Percentiles rank a stretch among this genome's conserved stretches.
phyloP scores from a whole-genome alignment of 495 filamentous ascomycete species.

The Hypoxylon trugodes region DNA sequence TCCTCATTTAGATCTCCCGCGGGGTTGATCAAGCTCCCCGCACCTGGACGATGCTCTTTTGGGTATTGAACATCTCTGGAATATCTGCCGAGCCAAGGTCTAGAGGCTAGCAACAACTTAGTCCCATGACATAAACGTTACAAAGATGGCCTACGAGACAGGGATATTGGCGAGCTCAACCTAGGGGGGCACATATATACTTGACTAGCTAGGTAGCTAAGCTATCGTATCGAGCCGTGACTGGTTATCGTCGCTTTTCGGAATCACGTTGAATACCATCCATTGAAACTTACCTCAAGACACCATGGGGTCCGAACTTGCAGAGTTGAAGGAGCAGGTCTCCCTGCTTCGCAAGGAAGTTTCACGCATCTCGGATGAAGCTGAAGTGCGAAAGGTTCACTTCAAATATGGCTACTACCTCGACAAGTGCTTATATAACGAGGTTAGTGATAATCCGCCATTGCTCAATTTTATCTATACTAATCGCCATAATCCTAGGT shows the following conservation, averaged over 20 bases:
- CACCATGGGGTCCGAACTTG: conserved; percentile 34
- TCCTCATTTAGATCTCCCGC: conserved; percentile 2
- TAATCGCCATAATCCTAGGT: conserved; percentile 44
- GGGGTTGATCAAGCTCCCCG: conserved; percentile 23
- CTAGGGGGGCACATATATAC: conserved; percentile 11
- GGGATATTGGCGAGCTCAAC: conserved; percentile 7
- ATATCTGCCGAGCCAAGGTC: conserved; percentile 37
- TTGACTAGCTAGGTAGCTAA: conserved; percentile 1
- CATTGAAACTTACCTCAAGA: background rate
- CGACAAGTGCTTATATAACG: conserved; percentile 66
- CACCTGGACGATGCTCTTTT: conserved; percentile 26
- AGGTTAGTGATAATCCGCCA: conserved; percentile 43
- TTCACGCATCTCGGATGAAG: conserved; percentile 49
- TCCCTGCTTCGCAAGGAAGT: conserved; percentile 38
- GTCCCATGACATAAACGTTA: conserved; percentile 32
- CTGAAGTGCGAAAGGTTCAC: conserved; percentile 62
- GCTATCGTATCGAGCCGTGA: background rate
- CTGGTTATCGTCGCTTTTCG: background rate
- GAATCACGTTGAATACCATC: background rate
- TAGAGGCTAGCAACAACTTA: conserved; percentile 16
- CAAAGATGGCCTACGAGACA: conserved; percentile 21
- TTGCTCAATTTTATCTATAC: background rate
- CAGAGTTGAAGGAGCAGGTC: conserved; percentile 43
- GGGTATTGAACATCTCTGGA: conserved; percentile 16
- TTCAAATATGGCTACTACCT: conserved; percentile 68